Evolutionary conservation across 495 filamentous ascomycete genomes (phyloP).

Genomic region (Copromyces sp.): DNA sequence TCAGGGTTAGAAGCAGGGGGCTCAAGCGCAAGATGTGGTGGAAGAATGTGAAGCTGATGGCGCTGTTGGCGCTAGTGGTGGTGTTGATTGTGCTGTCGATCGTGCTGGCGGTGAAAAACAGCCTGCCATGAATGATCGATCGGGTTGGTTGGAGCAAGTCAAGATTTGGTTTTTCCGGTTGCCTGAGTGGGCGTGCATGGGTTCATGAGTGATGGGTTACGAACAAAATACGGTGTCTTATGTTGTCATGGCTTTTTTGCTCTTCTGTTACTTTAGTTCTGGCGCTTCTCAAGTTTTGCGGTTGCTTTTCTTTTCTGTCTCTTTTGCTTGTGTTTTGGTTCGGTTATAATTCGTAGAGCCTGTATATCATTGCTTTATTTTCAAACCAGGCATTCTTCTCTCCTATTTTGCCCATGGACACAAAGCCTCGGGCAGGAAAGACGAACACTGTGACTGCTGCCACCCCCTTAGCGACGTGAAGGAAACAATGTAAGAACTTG

Average conservation of each 20-base stretch:
- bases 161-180: background rate
- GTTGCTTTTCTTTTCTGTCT: background rate
- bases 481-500: too few relatives aligned
- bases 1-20: constrained; percentile 71
- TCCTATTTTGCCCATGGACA: background rate
- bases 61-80: constrained; percentile 68
- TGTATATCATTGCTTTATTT: background rate
- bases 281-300: background rate
- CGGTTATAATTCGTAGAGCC: background rate
- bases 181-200: background rate
- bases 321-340: background rate
- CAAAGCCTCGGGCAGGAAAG: too few relatives aligned
- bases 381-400: background rate
- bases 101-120: constrained; percentile 32
- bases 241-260: background rate
- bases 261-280: background rate
- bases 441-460: too few relatives aligned
- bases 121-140: constrained; percentile 8
- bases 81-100: constrained; percentile 60
- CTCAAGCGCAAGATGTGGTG: constrained; percentile 96
- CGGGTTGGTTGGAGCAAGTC: background rate
- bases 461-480: too few relatives aligned
- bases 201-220: background rate
- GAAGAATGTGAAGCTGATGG: constrained; percentile 97
- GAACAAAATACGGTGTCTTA: background rate